phyloP scores from a whole-genome alignment of 441 rosid species.

The Cnidoscolus chayamansa region DNA sequence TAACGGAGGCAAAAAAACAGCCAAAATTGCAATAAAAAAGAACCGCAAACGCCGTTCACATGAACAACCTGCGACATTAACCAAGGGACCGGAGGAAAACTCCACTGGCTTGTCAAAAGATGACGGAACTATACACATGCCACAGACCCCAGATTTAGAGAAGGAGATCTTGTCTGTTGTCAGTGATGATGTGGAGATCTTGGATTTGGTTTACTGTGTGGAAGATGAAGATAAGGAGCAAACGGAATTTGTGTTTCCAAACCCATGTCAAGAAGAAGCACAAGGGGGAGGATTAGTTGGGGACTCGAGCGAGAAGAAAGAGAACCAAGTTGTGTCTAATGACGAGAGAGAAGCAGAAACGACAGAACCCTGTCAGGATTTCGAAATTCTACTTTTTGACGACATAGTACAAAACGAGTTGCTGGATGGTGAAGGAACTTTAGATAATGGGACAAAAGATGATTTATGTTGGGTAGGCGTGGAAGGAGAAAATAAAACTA shows the following conservation, averaged over 20 bases:
- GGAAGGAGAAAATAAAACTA: not conserved
- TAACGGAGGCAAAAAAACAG: constrained; percentile 38
- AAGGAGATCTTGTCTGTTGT: constrained; percentile 21
- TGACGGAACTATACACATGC: constrained; percentile 1
- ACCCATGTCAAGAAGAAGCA: constrained; percentile 13
- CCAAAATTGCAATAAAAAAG: constrained; percentile 32
- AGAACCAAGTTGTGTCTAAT: constrained; percentile 7
- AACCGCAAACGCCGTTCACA: constrained; percentile 21
- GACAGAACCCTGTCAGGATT: constrained; percentile 28
- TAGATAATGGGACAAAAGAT: constrained; percentile 9
- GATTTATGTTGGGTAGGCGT: not conserved
- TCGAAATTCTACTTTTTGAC: constrained; percentile 25
- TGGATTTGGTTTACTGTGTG: not conserved
- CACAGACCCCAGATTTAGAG: constrained; percentile 16
- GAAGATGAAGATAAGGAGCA: constrained; percentile 23
- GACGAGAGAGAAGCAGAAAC: constrained; percentile 17
- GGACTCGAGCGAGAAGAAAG: constrained; percentile 9
- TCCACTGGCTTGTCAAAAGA: constrained; percentile 4
- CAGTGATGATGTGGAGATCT: constrained; percentile 6
- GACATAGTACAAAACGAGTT: constrained; percentile 30
- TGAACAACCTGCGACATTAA: not conserved
- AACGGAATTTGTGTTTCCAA: constrained; percentile 1
- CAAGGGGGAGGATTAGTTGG: not conserved
- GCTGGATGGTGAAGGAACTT: constrained; percentile 15
- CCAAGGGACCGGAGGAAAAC: too few relatives aligned